A percentile compares a stretch with the other conserved stretches of the same genome.
These are phyloP conservation scores for Glaciozyma martinii DNA, from an alignment of 768 basidiomycete species.

Conservation along the genomic window DNA sequence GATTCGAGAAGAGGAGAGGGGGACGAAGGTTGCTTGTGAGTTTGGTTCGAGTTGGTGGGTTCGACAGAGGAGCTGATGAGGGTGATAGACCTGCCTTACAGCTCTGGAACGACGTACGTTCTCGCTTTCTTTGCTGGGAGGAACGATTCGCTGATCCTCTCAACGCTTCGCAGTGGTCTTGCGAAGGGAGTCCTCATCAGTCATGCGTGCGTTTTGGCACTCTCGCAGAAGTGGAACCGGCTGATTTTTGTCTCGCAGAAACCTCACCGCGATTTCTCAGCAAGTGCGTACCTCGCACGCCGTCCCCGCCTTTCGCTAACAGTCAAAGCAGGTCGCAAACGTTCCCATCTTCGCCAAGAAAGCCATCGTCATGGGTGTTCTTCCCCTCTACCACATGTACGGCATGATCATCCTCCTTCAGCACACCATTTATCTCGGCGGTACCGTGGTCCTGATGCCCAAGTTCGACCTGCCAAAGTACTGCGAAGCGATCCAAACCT, in stretches of 20 bases:
- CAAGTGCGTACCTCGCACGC: too few species aligned
- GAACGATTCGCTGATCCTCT: conserved; percentile 6
- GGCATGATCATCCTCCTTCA: conserved; percentile 53
- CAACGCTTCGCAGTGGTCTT: neutral
- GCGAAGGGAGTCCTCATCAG: neutral
- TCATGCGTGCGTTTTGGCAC: neutral
- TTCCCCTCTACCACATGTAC: conserved; percentile 3
- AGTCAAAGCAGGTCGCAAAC: too few species aligned
- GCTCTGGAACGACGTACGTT: neutral
- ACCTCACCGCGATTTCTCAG: too few species aligned
- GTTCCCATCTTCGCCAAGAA: neutral
- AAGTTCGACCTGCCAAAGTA: conserved; percentile 65
- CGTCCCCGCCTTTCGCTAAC: too few species aligned
- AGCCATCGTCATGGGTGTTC: neutral
- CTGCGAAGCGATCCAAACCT: conserved; percentile 57
- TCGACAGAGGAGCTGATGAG: neutral
- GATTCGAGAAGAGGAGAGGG: conserved; percentile 44
- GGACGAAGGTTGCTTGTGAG: conserved; percentile 2
- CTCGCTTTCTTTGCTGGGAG: neutral
- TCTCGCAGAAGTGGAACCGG: neutral
- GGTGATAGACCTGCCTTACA: conserved; percentile 57
- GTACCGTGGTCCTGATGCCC: conserved; percentile 48
- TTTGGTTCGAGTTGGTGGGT: too few species aligned
- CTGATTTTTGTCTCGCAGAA: neutral
- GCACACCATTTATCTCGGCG: conserved; percentile 49